Evolutionary conservation across 1,284 basidiomycete species (phyloP), one percentile per base, ranked within the genome.

Genomic region (Rhodotorula sp.): DNA sequence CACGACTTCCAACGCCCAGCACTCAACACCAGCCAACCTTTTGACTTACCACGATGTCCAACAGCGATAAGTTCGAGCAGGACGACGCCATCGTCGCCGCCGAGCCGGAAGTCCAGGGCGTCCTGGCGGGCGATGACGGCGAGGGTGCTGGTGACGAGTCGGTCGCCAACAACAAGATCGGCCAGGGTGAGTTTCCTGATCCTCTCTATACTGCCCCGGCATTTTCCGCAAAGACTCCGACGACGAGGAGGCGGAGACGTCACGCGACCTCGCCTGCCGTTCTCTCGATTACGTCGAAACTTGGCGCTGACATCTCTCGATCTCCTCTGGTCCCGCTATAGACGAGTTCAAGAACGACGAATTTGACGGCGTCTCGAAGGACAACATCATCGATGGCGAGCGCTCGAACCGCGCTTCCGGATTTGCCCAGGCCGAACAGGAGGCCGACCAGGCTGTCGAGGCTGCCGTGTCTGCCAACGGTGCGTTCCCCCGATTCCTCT

Each of bases 301-400:
- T 15, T 5, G 46, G 3, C 34, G 60, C 47, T 57, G 54, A 51
- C 46, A 10, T 34, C 34, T 34, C 34, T 34, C 34, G 34, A 23
- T 23, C 29, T 26, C 29, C 5, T 21, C 52, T 23, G 18, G 51
- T 16, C 20, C 12, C 31, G 1, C 4, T 14, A 16, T 43, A 67
- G 69, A n/a, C 57, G 69, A 67, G 62, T 71, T 64, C 26, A 56
- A 67, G 69, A 62, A 71, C 63, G 62, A 70, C 51, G 70, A 72
- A 48, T 68, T 65, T 56, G 70, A 72, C 51, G 70, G 70, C 46
- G 56, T 72, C 39, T n/a, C 31, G 34, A 51, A 69, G 62, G 71
- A 72, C 57, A 72, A 72, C 64, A 72, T 72, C 39, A 52, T 72
- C 64, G 71, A 69, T 29, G 67, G 62, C 31, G 64, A 72, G 48